Evolutionary conservation across 345 rosid genomes (phyloP).

Genomic region (Rhodamnia argentea): DNA sequence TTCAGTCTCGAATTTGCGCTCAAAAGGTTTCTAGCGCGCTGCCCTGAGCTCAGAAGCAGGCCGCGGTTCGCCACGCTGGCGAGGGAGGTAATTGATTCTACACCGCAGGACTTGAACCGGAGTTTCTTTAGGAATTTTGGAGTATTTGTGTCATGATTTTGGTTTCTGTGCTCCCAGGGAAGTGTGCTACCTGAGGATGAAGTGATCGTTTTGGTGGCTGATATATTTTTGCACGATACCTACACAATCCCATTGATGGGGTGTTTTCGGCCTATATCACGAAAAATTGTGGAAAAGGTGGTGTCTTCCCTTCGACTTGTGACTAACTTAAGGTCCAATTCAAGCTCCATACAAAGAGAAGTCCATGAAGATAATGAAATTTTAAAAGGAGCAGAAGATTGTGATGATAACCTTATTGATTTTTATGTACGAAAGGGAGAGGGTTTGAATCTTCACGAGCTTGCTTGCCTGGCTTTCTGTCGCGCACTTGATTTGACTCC

Average conservation of each 20-base stretch:
- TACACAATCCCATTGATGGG: conserved; percentile 60
- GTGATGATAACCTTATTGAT: conserved; percentile 38
- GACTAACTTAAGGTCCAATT: conserved; percentile 38
- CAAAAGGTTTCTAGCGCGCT: conserved; percentile 49
- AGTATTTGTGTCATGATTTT: neutral
- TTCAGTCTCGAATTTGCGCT: conserved; percentile 46
- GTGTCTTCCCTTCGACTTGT: conserved; percentile 41
- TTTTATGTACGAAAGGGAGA: conserved; percentile 38
- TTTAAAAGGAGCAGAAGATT: conserved; percentile 5
- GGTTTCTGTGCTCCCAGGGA: conserved; percentile 28
- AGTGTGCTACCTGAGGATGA: conserved; percentile 35
- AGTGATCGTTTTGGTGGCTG: conserved; percentile 38
- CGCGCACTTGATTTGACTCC: conserved; percentile 72
- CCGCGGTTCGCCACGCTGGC: conserved; percentile 21
- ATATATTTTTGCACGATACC: conserved; percentile 55
- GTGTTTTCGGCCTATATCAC: conserved; percentile 47
- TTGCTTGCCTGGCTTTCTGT: conserved; percentile 77
- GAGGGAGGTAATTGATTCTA: conserved; percentile 19
- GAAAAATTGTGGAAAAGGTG: conserved; percentile 45
- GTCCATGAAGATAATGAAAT: neutral
- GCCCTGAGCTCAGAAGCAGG: conserved; percentile 34
- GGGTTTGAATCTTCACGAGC: conserved; percentile 74
- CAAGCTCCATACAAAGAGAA: neutral
- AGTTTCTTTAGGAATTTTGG: neutral
- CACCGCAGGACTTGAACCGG: neutral